Conservation (phyloP, 345 rosid genomes). For the Streptanthus diversifolius region DNA sequence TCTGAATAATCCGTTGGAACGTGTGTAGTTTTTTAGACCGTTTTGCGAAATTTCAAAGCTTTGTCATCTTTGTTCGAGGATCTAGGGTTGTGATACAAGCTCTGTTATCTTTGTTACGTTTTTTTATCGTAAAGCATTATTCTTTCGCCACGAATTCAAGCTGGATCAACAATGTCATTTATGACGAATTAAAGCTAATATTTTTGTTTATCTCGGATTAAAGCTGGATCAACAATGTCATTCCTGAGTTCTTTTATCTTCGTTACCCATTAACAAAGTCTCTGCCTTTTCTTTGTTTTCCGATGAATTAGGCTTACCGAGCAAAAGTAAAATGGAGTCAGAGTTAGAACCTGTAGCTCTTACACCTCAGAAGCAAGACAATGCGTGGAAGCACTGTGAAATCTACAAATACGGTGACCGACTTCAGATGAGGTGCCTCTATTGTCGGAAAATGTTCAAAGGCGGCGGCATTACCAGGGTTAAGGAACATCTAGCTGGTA, state of each 20-base stretch:
- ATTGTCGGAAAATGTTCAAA: conserved; percentile 73
- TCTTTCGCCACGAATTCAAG: background rate
- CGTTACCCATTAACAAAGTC: background rate
- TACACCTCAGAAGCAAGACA: conserved; percentile 76
- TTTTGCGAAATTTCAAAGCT: too few species aligned
- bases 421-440: conserved; percentile 66
- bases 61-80: background rate
- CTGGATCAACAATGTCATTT: background rate
- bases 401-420: conserved; percentile 70
- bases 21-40: too few species aligned
- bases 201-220: background rate
- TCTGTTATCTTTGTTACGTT: background rate
- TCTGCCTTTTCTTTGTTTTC: background rate
- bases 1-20: too few species aligned
- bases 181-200: too few species aligned
- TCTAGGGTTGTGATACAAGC: background rate
- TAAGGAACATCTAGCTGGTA: conserved; percentile 89
- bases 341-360: conserved; percentile 57
- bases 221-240: background rate
- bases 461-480: conserved; percentile 96
- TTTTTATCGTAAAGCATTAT: background rate
- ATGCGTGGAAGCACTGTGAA: conserved; percentile 88
- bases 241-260: background rate
- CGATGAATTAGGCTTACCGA: background rate
- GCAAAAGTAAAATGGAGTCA: conserved; percentile 5